Conservation (phyloP, 139 green algal genomes). For the Chlorella sp. region DNA sequence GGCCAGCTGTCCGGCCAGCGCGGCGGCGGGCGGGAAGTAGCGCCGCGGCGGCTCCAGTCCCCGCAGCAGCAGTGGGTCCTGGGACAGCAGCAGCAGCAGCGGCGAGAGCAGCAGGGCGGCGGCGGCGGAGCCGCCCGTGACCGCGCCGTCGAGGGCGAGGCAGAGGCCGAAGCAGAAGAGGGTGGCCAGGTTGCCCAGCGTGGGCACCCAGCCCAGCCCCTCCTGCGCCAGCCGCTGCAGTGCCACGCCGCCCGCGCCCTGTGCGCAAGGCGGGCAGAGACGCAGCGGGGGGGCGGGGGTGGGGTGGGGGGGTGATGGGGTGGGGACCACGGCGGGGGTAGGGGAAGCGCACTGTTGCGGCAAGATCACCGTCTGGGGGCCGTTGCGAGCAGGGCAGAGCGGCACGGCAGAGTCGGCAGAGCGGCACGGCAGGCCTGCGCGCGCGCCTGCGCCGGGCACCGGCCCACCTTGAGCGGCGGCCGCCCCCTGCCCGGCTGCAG, state of each 20-base stretch:
- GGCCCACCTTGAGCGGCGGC: slow-evolving; percentile 10
- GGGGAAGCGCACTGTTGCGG: no score
- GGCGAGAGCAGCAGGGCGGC: slow-evolving; percentile 76
- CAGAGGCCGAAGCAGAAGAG: slow-evolving; percentile 69
- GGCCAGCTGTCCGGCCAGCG: slow-evolving; percentile 52
- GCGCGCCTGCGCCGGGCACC: neutral
- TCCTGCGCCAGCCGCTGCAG: slow-evolving; percentile 55
- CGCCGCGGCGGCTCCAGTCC: slow-evolving; percentile 61
- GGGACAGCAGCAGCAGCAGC: slow-evolving; percentile 81
- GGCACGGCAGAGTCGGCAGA: no score
- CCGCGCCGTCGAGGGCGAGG: slow-evolving; percentile 67
- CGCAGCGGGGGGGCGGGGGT: no score
- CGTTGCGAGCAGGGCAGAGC: no score
- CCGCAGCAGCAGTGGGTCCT: slow-evolving; percentile 71
- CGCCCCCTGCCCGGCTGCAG: neutral
- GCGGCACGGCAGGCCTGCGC: no score
- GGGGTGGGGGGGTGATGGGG: no score
- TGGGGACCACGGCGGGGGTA: no score
- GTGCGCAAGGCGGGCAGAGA: no score
- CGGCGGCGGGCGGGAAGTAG: slow-evolving; percentile 72
- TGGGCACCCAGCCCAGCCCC: slow-evolving; percentile 80
- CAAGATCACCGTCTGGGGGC: no score
- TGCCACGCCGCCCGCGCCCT: slow-evolving; percentile 47
- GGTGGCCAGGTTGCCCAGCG: slow-evolving; percentile 77
- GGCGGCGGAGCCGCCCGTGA: slow-evolving; percentile 48